Evolutionary conservation across 306 rosid species (phyloP).

Genomic region (Senna siamea): DNA sequence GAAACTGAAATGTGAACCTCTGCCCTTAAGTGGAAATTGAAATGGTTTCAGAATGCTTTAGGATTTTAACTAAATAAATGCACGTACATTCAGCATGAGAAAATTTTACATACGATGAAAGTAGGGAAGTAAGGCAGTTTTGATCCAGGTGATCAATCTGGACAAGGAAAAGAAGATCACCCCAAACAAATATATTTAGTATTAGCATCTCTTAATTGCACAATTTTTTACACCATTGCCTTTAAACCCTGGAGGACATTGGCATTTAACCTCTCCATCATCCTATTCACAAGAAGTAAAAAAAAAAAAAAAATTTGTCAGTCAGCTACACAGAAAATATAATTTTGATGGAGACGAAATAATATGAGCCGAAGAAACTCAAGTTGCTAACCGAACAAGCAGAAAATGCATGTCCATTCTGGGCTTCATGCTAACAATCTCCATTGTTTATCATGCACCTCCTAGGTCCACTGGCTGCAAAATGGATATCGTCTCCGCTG

Average conservation of each 20-base stretch:
- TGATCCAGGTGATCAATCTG: neutral
- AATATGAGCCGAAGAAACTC: neutral
- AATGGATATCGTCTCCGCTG: no score
- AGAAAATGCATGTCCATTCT: conserved; percentile 77
- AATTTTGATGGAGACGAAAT: conserved; percentile 13
- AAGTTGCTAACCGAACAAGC: conserved; percentile 57
- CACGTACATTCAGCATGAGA: neutral
- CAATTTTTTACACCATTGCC: conserved; percentile 88
- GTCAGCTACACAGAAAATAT: neutral
- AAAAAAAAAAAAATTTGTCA: conserved; percentile 18
- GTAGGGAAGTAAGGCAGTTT: neutral
- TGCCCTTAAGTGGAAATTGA: neutral
- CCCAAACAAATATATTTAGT: no score
- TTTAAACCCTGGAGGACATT: conserved; percentile 81
- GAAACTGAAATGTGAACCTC: neutral
- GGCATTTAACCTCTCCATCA: conserved; percentile 68
- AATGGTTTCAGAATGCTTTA: neutral
- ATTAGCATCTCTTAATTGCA: conserved; percentile 56
- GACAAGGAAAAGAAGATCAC: neutral
- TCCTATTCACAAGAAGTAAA: conserved; percentile 60
- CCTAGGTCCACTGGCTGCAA: conserved; percentile 96
- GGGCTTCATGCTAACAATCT: conserved; percentile 95
- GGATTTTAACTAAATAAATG: neutral
- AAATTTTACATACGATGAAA: neutral
- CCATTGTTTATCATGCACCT: conserved; percentile 97